Percentiles rank a stretch among this genome's conserved stretches.
phyloP scores from a whole-genome alignment of 805 yeast species.

The Schizosaccharomyces osmophilus region DNA sequence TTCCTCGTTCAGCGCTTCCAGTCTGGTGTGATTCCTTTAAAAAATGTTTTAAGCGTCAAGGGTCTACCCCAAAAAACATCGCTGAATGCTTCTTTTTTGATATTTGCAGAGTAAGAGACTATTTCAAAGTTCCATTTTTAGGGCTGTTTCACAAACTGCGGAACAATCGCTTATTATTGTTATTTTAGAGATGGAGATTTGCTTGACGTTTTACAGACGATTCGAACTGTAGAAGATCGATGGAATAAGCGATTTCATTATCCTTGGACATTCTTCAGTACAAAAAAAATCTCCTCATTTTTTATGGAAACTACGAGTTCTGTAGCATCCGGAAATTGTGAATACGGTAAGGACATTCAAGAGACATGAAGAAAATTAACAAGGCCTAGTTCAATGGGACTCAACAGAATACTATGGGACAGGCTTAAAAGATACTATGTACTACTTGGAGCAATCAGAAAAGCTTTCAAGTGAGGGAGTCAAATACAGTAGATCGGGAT shows the following conservation, averaged over 20 bases:
- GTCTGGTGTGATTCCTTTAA: no score
- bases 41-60: not conserved
- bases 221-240: constrained; percentile 50
- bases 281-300: constrained; percentile 45
- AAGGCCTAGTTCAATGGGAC: constrained; percentile 24
- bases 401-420: no score
- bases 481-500: constrained; percentile 37
- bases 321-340: constrained; percentile 39
- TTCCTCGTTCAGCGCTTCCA: no score
- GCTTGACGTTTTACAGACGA: constrained; percentile 31
- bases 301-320: constrained; percentile 32
- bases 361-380: constrained; percentile 27
- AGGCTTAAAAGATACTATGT: no score
- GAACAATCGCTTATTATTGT: not conserved
- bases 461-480: constrained; percentile 23
- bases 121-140: not conserved
- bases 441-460: constrained; percentile 23
- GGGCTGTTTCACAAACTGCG: no score
- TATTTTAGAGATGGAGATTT: constrained; percentile 33
- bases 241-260: constrained; percentile 55
- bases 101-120: not conserved
- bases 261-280: constrained; percentile 84
- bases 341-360: constrained; percentile 17
- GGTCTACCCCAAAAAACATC: not conserved
- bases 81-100: not conserved